Percentiles rank a stretch among this genome's conserved stretches.
Conservation (phyloP, 495 filamentous ascomycete genomes). For the Xylona heveae region DNA sequence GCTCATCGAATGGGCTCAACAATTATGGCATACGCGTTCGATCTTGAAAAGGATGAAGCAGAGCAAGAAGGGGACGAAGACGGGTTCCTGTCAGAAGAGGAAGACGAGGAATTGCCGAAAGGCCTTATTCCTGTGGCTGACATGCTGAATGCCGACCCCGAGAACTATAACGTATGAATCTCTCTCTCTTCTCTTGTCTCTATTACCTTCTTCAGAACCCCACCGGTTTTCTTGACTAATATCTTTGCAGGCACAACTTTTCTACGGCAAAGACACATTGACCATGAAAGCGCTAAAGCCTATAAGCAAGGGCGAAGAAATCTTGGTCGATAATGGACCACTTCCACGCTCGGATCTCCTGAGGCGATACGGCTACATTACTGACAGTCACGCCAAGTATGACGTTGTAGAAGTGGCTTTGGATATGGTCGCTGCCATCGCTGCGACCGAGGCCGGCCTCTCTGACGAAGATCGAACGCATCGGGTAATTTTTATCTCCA, state of each 20-base stretch:
- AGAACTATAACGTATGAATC: conserved; percentile 46
- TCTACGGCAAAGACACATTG: conserved; percentile 40
- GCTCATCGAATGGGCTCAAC: conserved; percentile 64
- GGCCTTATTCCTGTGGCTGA: conserved; percentile 90
- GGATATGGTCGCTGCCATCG: conserved; percentile 27
- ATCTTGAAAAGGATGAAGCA: conserved; percentile 41
- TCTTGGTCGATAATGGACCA: conserved; percentile 82
- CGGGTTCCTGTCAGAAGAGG: conserved; percentile 44
- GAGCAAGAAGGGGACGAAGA: conserved; percentile 32
- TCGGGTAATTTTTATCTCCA: conserved; percentile 1
- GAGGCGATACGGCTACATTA: conserved; percentile 77
- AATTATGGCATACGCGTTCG: conserved; percentile 93
- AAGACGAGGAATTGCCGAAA: conserved; percentile 37
- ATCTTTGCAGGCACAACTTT: conserved; percentile 34
- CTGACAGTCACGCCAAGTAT: conserved; percentile 46
- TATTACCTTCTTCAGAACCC: conserved; percentile 1
- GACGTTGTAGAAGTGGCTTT: conserved; percentile 67
- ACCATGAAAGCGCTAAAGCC: conserved; percentile 44
- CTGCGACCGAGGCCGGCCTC: conserved; percentile 17
- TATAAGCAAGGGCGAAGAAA: conserved; percentile 51
- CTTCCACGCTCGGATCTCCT: conserved; percentile 66
- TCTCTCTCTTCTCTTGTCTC: neutral
- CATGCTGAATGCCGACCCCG: conserved; percentile 77
- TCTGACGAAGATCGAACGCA: conserved; percentile 4
- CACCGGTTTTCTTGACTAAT: conserved; percentile 14